A percentile compares a stretch with the other conserved stretches of the same genome.
phyloP scores from a whole-genome alignment of 768 basidiomycete species.

The Trametes villosa region DNA sequence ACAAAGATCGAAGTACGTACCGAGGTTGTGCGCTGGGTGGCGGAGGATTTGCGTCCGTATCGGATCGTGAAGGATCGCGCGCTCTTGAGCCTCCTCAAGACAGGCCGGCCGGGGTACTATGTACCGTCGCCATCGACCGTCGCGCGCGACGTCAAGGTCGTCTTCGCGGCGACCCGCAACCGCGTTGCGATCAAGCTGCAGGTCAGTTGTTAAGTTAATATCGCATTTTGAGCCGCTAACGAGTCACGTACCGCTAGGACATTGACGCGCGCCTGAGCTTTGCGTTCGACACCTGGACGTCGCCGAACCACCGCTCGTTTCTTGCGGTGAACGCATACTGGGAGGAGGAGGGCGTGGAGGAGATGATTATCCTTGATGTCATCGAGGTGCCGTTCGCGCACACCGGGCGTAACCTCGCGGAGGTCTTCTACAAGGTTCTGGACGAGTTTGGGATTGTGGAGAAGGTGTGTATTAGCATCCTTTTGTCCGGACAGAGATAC shows the following conservation, averaged over 20 bases:
- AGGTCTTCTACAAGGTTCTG: conserved; percentile 38
- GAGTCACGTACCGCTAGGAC: conserved; percentile 27
- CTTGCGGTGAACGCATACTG: conserved; percentile 40
- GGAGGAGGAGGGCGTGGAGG: conserved; percentile 33
- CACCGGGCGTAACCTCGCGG: conserved; percentile 39
- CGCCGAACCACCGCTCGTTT: conserved; percentile 40
- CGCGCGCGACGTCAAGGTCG: conserved; percentile 34
- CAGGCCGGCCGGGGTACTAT: conserved; percentile 39
- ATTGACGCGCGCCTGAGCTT: conserved; percentile 38
- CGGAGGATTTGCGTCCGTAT: conserved; percentile 39
- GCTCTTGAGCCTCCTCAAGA: conserved; percentile 39
- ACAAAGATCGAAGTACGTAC: conserved; percentile 30
- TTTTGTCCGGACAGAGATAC: not conserved
- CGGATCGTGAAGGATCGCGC: conserved; percentile 40
- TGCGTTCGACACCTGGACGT: conserved; percentile 43
- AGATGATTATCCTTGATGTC: conserved; percentile 40
- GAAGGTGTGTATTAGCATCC: conserved; percentile 36
- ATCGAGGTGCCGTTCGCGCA: conserved; percentile 45
- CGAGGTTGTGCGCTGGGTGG: conserved; percentile 42
- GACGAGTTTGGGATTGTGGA: conserved; percentile 40
- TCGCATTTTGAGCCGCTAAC: not conserved
- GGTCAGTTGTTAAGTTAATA: conserved; percentile 16
- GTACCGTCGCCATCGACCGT: conserved; percentile 41
- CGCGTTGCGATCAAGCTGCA: conserved; percentile 30
- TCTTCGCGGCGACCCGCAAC: conserved; percentile 30